Conservation (phyloP, 345 rosid species). For the Trapa incisa region DNA sequence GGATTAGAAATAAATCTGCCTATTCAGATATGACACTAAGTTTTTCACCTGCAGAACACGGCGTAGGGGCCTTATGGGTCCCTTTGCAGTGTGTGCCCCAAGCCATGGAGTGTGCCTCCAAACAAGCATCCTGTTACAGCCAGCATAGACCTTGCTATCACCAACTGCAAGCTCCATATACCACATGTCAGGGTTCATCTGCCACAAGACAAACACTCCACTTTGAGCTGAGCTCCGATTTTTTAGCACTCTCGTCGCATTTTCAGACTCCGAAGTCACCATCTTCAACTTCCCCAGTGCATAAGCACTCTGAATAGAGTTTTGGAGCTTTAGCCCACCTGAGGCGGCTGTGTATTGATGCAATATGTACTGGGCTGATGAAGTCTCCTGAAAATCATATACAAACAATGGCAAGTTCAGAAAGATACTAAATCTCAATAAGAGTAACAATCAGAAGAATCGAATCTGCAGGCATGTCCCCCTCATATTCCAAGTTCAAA, state of each 20-base stretch:
- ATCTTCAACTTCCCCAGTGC: slow-evolving; percentile 35
- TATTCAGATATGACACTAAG: neutral
- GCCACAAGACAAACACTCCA: slow-evolving; percentile 37
- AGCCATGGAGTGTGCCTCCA: slow-evolving; percentile 49
- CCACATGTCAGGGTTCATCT: slow-evolving; percentile 40
- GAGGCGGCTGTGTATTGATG: slow-evolving; percentile 39
- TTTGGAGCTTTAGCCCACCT: slow-evolving; percentile 32
- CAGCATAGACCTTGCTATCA: slow-evolving; percentile 32
- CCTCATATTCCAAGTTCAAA: no score
- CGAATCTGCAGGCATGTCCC: neutral
- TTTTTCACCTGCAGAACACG: slow-evolving; percentile 31
- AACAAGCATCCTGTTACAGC: slow-evolving; percentile 35
- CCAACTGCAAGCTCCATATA: slow-evolving; percentile 36
- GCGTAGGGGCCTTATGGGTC: slow-evolving; percentile 33
- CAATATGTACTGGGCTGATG: slow-evolving; percentile 40
- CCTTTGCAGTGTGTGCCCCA: slow-evolving; percentile 26
- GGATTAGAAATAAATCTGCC: neutral
- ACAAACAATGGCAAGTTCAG: neutral
- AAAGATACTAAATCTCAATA: neutral
- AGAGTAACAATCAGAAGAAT: neutral
- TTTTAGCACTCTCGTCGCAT: slow-evolving; percentile 18
- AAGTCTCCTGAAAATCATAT: slow-evolving; percentile 24
- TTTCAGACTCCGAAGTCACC: slow-evolving; percentile 28
- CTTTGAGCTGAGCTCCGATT: slow-evolving; percentile 20
- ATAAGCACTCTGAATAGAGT: slow-evolving; percentile 29